phyloP scores from a whole-genome alignment of 2,329 filamentous ascomycete species.

The Arthrobotrys conoides region DNA sequence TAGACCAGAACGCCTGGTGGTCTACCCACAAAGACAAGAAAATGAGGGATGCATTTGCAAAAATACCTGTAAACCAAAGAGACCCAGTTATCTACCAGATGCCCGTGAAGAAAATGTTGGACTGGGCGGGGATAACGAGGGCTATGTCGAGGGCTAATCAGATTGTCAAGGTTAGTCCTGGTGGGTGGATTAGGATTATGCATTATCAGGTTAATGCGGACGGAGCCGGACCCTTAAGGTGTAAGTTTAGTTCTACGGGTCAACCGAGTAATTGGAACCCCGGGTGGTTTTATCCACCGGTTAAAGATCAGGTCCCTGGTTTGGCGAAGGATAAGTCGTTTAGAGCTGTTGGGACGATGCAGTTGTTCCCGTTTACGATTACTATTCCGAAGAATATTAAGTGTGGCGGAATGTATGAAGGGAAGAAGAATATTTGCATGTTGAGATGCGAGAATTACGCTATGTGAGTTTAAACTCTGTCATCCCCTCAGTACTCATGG shows the following conservation, averaged over 20 bases:
- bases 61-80: background rate
- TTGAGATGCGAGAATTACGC: constrained; percentile 45
- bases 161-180: constrained; percentile 17
- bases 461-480: background rate
- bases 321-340: constrained; percentile 11
- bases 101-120: constrained; percentile 28
- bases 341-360: constrained; percentile 5
- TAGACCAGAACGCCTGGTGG: constrained; percentile 20
- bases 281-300: constrained; percentile 6
- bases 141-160: constrained; percentile 7
- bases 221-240: constrained; percentile 11
- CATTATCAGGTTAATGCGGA: constrained; percentile 38
- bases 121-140: constrained; percentile 21
- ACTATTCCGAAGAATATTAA: constrained; percentile 22
- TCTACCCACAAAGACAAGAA: background rate
- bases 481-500: too few species aligned
- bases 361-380: constrained; percentile 21
- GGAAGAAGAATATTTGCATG: constrained; percentile 42
- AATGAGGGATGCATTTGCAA: constrained; percentile 12
- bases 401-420: constrained; percentile 21
- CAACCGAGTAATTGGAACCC: constrained; percentile 19
- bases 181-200: constrained; percentile 46
- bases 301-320: constrained; percentile 34
- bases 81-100: constrained; percentile 29
- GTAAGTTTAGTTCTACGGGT: constrained; percentile 37